These are phyloP conservation scores for Eragrostis nindensis DNA, from an alignment of 176 grass and related monocot species.

Conservation along the genomic window DNA sequence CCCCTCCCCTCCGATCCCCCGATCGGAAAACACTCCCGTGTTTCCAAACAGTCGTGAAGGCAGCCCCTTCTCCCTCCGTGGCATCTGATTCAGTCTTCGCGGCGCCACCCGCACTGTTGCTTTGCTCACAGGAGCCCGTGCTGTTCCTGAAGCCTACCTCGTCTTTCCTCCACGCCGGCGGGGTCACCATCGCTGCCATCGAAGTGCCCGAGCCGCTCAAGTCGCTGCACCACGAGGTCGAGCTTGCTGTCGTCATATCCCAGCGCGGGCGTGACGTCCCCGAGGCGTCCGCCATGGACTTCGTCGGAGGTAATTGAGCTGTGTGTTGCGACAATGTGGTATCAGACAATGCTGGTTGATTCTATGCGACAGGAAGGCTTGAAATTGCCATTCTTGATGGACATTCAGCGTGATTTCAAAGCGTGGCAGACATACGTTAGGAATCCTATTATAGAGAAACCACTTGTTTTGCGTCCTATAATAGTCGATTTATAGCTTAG, in stretches of 20 bases:
- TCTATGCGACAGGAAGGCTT: not conserved
- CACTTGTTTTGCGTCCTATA: too few relatives aligned
- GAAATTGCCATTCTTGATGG: not conserved
- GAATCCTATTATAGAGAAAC: too few relatives aligned
- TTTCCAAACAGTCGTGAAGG: not conserved
- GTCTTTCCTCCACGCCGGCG: conserved; percentile 69
- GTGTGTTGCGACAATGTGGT: not conserved
- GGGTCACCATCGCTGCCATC: conserved; percentile 29
- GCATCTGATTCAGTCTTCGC: not conserved
- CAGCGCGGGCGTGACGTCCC: conserved; percentile 69
- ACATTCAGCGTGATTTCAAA: not conserved
- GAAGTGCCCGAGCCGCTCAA: conserved; percentile 88
- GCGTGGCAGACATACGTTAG: not conserved
- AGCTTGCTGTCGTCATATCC: conserved; percentile 90
- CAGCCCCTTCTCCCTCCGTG: not conserved
- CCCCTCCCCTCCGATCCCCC: not conserved
- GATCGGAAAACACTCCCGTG: not conserved
- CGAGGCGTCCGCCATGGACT: conserved; percentile 79
- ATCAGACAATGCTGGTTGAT: not conserved
- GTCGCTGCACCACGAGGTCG: conserved; percentile 90
- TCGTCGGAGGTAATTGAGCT: conserved; percentile 74
- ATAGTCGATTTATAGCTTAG: too few relatives aligned
- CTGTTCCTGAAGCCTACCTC: conserved; percentile 95
- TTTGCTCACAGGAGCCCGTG: conserved; percentile 72
- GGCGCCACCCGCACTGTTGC: not conserved